Conservation (phyloP, 139 green algal genomes). For the Volvox reticuliferus region DNA sequence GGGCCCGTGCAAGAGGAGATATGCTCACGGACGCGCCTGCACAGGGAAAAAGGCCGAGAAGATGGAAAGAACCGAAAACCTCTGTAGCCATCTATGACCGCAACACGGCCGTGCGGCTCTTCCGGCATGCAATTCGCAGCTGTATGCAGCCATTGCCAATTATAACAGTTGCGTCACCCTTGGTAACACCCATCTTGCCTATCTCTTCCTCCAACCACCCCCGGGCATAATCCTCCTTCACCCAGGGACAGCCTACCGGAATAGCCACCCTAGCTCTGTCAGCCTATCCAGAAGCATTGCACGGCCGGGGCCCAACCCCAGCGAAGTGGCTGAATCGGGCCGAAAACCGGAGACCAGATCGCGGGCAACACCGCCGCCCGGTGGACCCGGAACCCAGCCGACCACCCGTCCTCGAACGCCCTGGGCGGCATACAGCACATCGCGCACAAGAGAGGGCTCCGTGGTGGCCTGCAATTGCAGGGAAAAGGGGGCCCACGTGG, state of each 20-base stretch:
- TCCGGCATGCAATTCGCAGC: too few species aligned
- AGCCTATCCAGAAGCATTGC: conserved; percentile 60
- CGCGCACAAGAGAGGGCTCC: conserved; percentile 86
- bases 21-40: conserved; percentile 47
- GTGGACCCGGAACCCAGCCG: background rate
- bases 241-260: conserved; percentile 63
- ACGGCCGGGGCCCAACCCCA: background rate
- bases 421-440: conserved; percentile 86
- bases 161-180: too few species aligned
- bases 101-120: too few species aligned
- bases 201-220: background rate
- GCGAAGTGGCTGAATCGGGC: background rate
- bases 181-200: too few species aligned
- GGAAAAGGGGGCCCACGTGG: background rate
- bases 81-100: too few species aligned
- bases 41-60: background rate
- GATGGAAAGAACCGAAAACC: background rate
- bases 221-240: background rate
- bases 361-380: background rate
- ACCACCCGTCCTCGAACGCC: conserved; percentile 75
- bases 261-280: conserved; percentile 84
- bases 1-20: background rate
- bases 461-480: conserved; percentile 23
- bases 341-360: conserved; percentile 7
- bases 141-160: too few species aligned